Conservation (phyloP, 1,284 basidiomycete species). For the Singerocomus inundabilis region DNA sequence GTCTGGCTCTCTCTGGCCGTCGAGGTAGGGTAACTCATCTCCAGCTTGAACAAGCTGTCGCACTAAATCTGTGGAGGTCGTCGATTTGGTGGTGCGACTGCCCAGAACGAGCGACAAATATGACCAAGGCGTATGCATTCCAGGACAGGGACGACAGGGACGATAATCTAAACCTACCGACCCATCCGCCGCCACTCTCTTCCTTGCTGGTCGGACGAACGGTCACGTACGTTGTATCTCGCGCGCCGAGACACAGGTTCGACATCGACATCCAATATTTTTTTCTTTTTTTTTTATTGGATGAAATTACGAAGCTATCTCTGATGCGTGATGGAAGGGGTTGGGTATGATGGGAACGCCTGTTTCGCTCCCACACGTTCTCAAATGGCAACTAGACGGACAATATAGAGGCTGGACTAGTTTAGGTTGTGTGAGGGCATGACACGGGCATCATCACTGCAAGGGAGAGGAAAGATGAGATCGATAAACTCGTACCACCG, state of each 20-base stretch:
- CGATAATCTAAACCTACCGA: constrained; percentile 1
- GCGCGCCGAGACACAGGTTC: constrained; percentile 6
- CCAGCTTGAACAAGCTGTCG: constrained; percentile 5
- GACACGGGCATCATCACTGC: too few relatives aligned
- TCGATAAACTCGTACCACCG: too few relatives aligned
- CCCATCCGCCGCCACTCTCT: constrained; percentile 12
- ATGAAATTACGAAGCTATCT: constrained; percentile 17
- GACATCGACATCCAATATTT: constrained; percentile 3
- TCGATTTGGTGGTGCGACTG: constrained; percentile 1
- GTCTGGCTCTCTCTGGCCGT: neutral
- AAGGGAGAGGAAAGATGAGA: too few relatives aligned
- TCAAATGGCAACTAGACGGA: constrained; percentile 10
- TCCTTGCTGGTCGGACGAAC: constrained; percentile 24
- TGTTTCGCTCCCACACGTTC: constrained; percentile 14
- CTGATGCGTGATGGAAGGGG: too few relatives aligned
- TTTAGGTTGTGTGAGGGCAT: too few relatives aligned
- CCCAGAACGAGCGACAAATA: constrained; percentile 5
- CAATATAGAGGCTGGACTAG: too few relatives aligned
- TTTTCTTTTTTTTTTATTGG: constrained; percentile 3
- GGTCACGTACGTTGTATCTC: constrained; percentile 5
- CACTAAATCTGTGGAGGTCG: neutral
- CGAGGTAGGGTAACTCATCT: neutral
- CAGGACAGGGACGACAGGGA: neutral
- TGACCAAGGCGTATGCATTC: constrained; percentile 3
- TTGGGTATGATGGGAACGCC: too few relatives aligned